Evolutionary conservation across 2,329 filamentous ascomycete species (phyloP).

Genomic region (Dactylellina drechsleri): DNA sequence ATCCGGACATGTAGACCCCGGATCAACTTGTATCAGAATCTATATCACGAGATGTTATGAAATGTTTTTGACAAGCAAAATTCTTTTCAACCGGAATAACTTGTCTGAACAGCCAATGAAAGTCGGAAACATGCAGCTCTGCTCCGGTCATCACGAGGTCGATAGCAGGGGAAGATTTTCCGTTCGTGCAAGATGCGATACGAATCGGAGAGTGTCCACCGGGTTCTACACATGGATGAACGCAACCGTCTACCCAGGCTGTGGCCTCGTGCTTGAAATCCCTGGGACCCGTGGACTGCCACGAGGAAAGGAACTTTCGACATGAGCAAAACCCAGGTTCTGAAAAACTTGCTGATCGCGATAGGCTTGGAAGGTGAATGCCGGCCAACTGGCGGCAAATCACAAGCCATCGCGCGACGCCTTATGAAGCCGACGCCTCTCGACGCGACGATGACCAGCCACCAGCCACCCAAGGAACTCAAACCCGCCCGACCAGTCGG

Average conservation of each 20-base stretch:
- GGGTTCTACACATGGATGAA: too few species aligned
- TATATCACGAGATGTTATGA: slow-evolving; percentile 28
- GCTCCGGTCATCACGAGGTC: slow-evolving; percentile 7
- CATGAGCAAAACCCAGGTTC: too few species aligned
- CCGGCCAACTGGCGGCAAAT: slow-evolving; percentile 5
- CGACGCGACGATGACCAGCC: not conserved
- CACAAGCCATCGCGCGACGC: slow-evolving; percentile 12
- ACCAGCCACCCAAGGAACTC: not conserved
- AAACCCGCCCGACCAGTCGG: slow-evolving; percentile 29
- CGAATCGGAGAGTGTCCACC: too few species aligned
- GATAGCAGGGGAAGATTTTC: slow-evolving; percentile 51
- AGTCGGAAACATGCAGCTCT: slow-evolving; percentile 6
- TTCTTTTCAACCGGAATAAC: slow-evolving; percentile 55
- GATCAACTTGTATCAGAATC: slow-evolving; percentile 44
- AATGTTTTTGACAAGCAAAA: slow-evolving; percentile 46
- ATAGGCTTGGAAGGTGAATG: slow-evolving; percentile 14
- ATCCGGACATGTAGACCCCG: slow-evolving; percentile 41
- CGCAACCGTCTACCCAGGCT: too few species aligned
- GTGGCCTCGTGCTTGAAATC: too few species aligned
- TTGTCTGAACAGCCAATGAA: slow-evolving; percentile 35
- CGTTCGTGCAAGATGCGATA: slow-evolving; percentile 35
- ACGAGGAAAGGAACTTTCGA: too few species aligned
- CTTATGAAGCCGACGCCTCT: slow-evolving; percentile 12
- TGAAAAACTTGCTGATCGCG: slow-evolving; percentile 1
- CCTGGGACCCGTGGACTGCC: too few species aligned